Evolutionary conservation across 1,139 yeast genomes (phyloP).

Genomic region (Blastobotrys serpentis): DNA sequence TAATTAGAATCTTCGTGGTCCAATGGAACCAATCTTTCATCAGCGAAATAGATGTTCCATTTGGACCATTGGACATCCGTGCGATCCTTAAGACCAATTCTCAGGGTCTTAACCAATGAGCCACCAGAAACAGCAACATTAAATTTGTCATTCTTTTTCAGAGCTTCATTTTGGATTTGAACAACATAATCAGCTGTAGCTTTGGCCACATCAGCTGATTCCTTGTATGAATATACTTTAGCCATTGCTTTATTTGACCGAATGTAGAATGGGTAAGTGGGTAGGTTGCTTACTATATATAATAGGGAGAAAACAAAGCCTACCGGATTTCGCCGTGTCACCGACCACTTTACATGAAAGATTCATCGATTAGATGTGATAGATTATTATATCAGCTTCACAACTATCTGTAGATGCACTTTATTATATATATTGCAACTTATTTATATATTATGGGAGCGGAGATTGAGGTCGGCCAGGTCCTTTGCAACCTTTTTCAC

Average conservation of each 20-base stretch:
- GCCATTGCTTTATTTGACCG: constrained; percentile 10
- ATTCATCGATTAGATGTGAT: too few relatives aligned
- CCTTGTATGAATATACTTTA: constrained; percentile 29
- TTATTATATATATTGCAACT: too few relatives aligned
- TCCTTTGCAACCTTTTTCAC: constrained; percentile 4
- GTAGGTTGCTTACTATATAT: not conserved
- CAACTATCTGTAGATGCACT: too few relatives aligned
- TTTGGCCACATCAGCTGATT: constrained; percentile 36
- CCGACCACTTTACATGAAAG: not conserved
- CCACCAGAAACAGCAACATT: constrained; percentile 89
- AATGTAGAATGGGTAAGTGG: not conserved
- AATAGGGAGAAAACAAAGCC: too few relatives aligned
- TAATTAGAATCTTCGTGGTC: constrained; percentile 67
- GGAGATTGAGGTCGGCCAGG: constrained; percentile 3
- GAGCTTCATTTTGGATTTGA: constrained; percentile 70
- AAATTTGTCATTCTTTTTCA: constrained; percentile 45
- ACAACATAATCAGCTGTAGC: constrained; percentile 90
- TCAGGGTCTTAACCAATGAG: constrained; percentile 74
- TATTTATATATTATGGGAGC: too few relatives aligned
- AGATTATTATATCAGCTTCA: too few relatives aligned
- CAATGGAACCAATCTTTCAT: constrained; percentile 69
- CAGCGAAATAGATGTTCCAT: constrained; percentile 70
- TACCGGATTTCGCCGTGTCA: not conserved
- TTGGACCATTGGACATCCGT: constrained; percentile 57
- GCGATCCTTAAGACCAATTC: constrained; percentile 65